Percentiles rank a stretch among this genome's conserved stretches.
phyloP scores from a whole-genome alignment of 176 grass and related monocot species.

The Hordeum vulgare region MorexV3_pseudomolecules_assembly NC_058524.1:597085452-597085951 shows the following conservation, averaged over 20 bases:
- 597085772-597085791: background rate
- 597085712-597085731: conserved; percentile 3
- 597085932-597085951: conserved; percentile 95
- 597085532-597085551: background rate
- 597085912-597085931: conserved; percentile 97
- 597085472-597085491: conserved; percentile 98
- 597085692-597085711: conserved; percentile 97
- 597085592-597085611: conserved; percentile 80
- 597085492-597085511: conserved; percentile 98
- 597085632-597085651: conserved; percentile 95
- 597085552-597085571: background rate
- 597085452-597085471: conserved; percentile 75
- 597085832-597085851: background rate
- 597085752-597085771: background rate
- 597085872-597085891: conserved; percentile 70
- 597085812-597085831: background rate
- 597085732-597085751: conserved; percentile 15
- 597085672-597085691: conserved; percentile 99
- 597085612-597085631: conserved; percentile 94
- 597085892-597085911: conserved; percentile 86
- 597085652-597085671: conserved; percentile 97
- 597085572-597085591: conserved; percentile 7
- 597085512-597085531: conserved; percentile 82
- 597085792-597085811: background rate
- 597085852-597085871: conserved; percentile 17